phyloP scores from a whole-genome alignment of 164 flowering plant genomes.

The Santalum album region DNA sequence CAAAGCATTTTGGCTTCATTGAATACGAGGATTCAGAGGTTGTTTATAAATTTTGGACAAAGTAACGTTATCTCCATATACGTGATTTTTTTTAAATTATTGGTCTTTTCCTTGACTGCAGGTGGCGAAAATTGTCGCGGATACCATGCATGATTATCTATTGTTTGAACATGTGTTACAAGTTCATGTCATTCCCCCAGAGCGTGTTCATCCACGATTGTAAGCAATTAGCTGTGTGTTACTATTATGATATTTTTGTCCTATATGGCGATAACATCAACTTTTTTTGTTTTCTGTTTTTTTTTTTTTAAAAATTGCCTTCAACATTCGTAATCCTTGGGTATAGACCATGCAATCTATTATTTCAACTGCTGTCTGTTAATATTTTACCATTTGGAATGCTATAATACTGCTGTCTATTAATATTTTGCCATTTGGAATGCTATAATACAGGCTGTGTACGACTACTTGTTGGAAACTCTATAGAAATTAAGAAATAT shows the following conservation, averaged over 20 bases:
- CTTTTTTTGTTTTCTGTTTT: background rate
- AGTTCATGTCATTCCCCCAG: conserved; percentile 69
- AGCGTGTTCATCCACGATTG: conserved; percentile 76
- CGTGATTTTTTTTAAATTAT: no score
- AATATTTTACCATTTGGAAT: no score
- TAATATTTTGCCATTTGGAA: no score
- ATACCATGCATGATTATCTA: conserved; percentile 72
- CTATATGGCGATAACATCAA: background rate
- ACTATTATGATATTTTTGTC: background rate
- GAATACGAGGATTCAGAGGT: conserved; percentile 85
- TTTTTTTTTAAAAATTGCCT: no score
- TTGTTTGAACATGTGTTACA: conserved; percentile 80
- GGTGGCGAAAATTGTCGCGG: conserved; percentile 88
- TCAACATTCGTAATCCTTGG: no score
- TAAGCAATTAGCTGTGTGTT: conserved; percentile 24
- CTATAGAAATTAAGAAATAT: no score
- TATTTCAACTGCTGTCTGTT: no score
- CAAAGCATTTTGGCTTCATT: conserved; percentile 90
- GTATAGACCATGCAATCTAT: no score
- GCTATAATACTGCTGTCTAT: no score
- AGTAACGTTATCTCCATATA: background rate
- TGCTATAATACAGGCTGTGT: no score
- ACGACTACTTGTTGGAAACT: no score
- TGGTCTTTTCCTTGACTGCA: conserved; percentile 18
- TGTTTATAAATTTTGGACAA: background rate